These are phyloP conservation scores for Lathyrus sativus DNA, from an alignment of 306 rosid species.

Conservation along the genomic window DNA sequence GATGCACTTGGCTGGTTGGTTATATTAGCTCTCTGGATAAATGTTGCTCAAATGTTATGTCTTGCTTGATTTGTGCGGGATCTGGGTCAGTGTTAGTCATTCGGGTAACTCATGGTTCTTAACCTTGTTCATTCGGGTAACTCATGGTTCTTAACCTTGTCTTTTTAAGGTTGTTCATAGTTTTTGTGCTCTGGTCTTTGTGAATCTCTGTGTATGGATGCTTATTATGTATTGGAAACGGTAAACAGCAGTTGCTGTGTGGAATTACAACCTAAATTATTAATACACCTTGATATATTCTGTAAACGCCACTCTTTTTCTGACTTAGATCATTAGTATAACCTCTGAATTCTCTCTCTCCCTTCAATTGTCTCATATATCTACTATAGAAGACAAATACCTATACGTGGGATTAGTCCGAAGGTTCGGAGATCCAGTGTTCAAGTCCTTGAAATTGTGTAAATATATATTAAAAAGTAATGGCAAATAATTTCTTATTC, in stretches of 20 bases:
- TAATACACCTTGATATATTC: constrained; percentile 1
- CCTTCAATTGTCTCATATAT: neutral
- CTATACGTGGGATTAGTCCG: neutral
- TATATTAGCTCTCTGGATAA: constrained; percentile 34
- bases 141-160: constrained; percentile 3
- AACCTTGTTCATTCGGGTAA: constrained; percentile 24
- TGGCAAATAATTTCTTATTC: too few relatives aligned
- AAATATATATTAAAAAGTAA: too few relatives aligned
- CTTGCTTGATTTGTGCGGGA: constrained; percentile 37
- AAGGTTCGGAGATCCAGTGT: neutral
- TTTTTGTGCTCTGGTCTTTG: constrained; percentile 31
- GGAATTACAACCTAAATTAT: constrained; percentile 19
- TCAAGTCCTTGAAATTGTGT: too few relatives aligned
- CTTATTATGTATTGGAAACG: constrained; percentile 28
- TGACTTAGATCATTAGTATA: constrained; percentile 6
- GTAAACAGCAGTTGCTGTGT: constrained; percentile 19
- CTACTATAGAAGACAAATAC: neutral
- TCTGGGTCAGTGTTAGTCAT: constrained; percentile 35
- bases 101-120: constrained; percentile 26
- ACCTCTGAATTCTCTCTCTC: neutral
- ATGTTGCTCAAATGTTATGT: too few relatives aligned
- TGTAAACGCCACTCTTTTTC: neutral
- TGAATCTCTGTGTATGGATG: constrained; percentile 19
- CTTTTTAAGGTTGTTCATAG: constrained; percentile 30
- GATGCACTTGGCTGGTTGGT: constrained; percentile 40